These are phyloP conservation scores for Asclepias syriaca DNA, from an alignment of 257 asterid species.

Conservation along the genomic window DNA sequence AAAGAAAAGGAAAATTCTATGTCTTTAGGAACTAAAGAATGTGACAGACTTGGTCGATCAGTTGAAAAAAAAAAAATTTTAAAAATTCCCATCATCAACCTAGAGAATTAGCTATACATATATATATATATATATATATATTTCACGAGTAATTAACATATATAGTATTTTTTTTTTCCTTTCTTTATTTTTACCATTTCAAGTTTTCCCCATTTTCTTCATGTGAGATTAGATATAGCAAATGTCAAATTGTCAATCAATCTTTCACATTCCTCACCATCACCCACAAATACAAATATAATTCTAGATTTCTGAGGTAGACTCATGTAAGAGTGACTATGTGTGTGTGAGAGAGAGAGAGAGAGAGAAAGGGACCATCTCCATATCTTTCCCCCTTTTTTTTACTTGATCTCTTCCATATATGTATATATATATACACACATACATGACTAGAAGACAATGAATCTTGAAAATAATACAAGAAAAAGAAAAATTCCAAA, in stretches of 20 bases:
- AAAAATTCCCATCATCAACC: neutral
- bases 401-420: neutral
- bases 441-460: slow-evolving; percentile 21
- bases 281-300: neutral
- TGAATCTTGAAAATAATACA: slow-evolving; percentile 9
- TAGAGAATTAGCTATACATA: neutral
- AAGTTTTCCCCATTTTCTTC: neutral
- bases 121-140: too few relatives aligned
- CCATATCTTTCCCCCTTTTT: slow-evolving; percentile 10
- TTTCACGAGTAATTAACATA: neutral
- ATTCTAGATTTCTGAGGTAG: slow-evolving; percentile 14
- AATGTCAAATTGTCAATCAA: neutral
- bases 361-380: slow-evolving; percentile 17
- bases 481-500: neutral
- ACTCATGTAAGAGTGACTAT: neutral
- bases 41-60: slow-evolving; percentile 16
- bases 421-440: neutral
- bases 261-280: slow-evolving; percentile 22
- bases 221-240: neutral
- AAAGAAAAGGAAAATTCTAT: slow-evolving; percentile 3
- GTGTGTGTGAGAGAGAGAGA: neutral
- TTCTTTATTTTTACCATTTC: neutral
- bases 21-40: slow-evolving; percentile 14
- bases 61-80: neutral
- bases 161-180: neutral